Conservation (phyloP, 129 eudicot genomes). For the Pulicaria dysenterica region DNA sequence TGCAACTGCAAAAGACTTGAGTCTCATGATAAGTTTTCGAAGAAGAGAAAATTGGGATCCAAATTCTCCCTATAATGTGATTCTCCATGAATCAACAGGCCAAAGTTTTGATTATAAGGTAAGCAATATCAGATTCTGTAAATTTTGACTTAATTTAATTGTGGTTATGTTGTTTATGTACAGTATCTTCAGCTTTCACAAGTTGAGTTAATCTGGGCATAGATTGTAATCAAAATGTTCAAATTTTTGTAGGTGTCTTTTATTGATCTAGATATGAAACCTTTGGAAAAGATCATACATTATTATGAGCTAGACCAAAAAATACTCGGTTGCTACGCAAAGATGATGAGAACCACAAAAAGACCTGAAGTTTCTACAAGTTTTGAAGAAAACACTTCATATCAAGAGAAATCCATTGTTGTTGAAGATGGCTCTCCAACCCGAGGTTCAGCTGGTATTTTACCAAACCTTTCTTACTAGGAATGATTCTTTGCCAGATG, state of each 20-base stretch:
- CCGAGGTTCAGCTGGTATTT: constrained; percentile 46
- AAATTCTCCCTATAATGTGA: constrained; percentile 46
- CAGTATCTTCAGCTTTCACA: background rate
- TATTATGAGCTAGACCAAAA: constrained; percentile 82
- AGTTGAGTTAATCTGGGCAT: constrained; percentile 9
- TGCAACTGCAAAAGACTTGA: constrained; percentile 95
- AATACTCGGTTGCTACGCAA: constrained; percentile 60
- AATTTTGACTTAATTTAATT: no score
- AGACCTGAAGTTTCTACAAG: constrained; percentile 30
- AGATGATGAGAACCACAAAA: constrained; percentile 41
- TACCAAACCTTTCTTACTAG: background rate
- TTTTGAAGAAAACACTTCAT: constrained; percentile 29
- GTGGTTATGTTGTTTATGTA: no score
- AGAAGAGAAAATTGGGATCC: constrained; percentile 49
- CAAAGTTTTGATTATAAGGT: constrained; percentile 93
- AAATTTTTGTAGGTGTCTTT: constrained; percentile 65
- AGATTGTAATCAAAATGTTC: constrained; percentile 5
- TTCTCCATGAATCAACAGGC: constrained; percentile 61
- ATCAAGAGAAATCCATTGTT: constrained; percentile 37
- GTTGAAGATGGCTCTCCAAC: constrained; percentile 37
- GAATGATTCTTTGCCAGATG: background rate
- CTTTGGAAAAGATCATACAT: constrained; percentile 74
- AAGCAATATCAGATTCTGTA: background rate
- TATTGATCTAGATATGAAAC: constrained; percentile 91
- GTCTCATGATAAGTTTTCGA: constrained; percentile 83